These are phyloP conservation scores for Ascoidea asiatica DNA, from an alignment of 805 yeast species.

Conservation along the genomic window DNA sequence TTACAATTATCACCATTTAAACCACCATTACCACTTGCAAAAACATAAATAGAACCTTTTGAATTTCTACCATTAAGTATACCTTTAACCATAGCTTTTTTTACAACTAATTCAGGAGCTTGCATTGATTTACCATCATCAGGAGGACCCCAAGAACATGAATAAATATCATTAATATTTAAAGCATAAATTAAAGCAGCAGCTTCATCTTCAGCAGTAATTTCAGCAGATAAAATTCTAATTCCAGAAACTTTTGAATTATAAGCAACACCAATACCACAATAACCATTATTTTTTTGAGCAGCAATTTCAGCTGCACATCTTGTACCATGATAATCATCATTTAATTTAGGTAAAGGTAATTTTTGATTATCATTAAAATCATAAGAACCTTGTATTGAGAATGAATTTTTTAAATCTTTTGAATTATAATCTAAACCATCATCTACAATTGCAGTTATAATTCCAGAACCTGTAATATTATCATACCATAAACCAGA, in stretches of 20 bases:
- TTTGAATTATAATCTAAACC: slow-evolving; percentile 75
- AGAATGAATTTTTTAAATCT: slow-evolving; percentile 61
- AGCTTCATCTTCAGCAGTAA: slow-evolving; percentile 85
- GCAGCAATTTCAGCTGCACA: slow-evolving; percentile 98
- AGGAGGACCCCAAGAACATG: slow-evolving; percentile 98
- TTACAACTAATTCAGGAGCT: slow-evolving; percentile 68
- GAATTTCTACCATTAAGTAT: slow-evolving; percentile 66
- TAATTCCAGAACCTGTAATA: slow-evolving; percentile 69
- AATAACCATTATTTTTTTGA: slow-evolving; percentile 62
- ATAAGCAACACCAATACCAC: slow-evolving; percentile 97
- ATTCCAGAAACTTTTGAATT: slow-evolving; percentile 80
- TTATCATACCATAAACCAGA: slow-evolving; percentile 74
- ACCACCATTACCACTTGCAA: slow-evolving; percentile 95
- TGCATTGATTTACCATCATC: slow-evolving; percentile 85
- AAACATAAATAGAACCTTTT: slow-evolving; percentile 82
- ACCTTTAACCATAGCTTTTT: slow-evolving; percentile 76
- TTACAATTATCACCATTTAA: slow-evolving; percentile 77
- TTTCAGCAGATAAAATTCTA: slow-evolving; percentile 69
- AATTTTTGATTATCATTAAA: slow-evolving; percentile 61
- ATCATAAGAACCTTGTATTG: slow-evolving; percentile 82
- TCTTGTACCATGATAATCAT: slow-evolving; percentile 91
- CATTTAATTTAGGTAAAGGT: slow-evolving; percentile 70
- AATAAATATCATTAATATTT: slow-evolving; percentile 82
- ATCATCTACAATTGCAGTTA: slow-evolving; percentile 86
- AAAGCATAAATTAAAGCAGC: slow-evolving; percentile 69